Evolutionary conservation across 257 asterid genomes (phyloP).

Genomic region (Solanum dulcamara): DNA sequence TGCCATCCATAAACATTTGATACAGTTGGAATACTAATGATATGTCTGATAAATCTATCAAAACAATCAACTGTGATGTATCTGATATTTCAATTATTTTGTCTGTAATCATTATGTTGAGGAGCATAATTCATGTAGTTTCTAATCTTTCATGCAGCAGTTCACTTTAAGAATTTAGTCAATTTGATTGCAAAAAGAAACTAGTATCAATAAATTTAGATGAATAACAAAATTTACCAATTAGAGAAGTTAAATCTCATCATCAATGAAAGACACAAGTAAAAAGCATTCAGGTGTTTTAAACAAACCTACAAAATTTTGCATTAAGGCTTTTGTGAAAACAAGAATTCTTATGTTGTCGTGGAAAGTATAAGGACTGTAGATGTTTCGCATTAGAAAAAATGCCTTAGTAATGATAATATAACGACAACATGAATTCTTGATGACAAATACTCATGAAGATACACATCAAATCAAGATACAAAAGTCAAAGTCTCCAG

Average conservation of each 20-base stretch:
- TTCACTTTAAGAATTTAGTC: neutral
- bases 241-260: neutral
- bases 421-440: neutral
- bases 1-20: neutral
- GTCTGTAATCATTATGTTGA: neutral
- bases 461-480: neutral
- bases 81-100: neutral
- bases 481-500: neutral
- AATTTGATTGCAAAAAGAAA: neutral
- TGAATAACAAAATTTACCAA: neutral
- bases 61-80: neutral
- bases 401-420: neutral
- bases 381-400: neutral
- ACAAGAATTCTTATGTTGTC: neutral
- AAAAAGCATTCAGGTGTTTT: neutral
- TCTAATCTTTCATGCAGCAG: neutral
- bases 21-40: neutral
- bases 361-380: neutral
- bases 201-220: neutral
- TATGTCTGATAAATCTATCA: neutral
- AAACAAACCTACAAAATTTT: neutral
- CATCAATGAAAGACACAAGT: neutral
- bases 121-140: neutral
- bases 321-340: neutral
- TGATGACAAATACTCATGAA: neutral